A percentile compares a stretch with the other conserved stretches of the same genome.
phyloP scores from a whole-genome alignment of 306 rosid species.

The Oemleria cerasiformis region DNA sequence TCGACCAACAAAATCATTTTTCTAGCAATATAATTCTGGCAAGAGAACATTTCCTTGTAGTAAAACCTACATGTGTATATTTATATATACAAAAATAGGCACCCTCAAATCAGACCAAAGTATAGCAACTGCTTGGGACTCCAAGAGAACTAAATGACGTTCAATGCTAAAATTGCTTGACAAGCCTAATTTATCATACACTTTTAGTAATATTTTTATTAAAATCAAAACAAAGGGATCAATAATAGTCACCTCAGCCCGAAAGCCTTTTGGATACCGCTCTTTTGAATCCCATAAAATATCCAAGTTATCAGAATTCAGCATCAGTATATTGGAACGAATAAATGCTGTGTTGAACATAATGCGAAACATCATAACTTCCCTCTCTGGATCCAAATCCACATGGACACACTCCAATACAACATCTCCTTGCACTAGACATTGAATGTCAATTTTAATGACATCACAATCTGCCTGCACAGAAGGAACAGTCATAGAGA shows the following conservation, averaged over 20 bases:
- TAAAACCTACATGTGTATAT: background rate
- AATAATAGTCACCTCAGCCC: conserved; percentile 75
- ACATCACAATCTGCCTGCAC: conserved; percentile 94
- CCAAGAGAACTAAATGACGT: background rate
- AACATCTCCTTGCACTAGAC: conserved; percentile 98
- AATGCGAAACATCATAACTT: conserved; percentile 95
- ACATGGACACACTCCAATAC: conserved; percentile 95
- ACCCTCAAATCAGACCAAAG: conserved; percentile 5
- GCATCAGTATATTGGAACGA: conserved; percentile 87
- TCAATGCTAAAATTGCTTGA: background rate
- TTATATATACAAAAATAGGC: background rate
- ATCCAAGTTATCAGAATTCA: conserved; percentile 83
- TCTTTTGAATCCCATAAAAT: conserved; percentile 96
- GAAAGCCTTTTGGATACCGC: conserved; percentile 80
- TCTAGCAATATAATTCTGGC: background rate
- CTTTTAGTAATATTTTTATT: background rate
- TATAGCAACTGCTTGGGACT: background rate
- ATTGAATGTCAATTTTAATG: conserved; percentile 93
- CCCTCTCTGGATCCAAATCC: conserved; percentile 87
- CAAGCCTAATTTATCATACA: background rate
- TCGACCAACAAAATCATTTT: background rate
- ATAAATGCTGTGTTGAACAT: conserved; percentile 95
- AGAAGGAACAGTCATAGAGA: conserved; percentile 23
- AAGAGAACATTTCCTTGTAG: background rate
- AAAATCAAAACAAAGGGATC: conserved; percentile 18